Evolutionary conservation across 2,329 filamentous ascomycete genomes (phyloP), one percentile per base, ranked within the genome.

Genomic region (Fusarium cicatricum): DNA sequence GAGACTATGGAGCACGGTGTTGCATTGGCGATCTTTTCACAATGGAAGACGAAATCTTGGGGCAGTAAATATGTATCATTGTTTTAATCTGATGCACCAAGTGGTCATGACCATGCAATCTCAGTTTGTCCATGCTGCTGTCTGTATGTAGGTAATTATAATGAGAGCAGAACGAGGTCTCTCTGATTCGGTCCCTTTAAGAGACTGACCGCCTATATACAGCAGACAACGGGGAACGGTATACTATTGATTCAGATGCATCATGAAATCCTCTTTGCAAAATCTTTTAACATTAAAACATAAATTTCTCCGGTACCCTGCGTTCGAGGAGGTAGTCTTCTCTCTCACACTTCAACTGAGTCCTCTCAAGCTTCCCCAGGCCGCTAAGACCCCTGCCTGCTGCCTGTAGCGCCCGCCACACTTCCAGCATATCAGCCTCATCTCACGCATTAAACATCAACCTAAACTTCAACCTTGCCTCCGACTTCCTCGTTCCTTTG

Each of bases 31-130:
- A 54, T 53, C 42, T 46, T 60, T 64, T 63, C 39, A 57, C 37
- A 53, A 57, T 38, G 43, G 34, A n/a, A 62, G 52, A 58, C 23
- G 49, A 55, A 45, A 59, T 51, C 47, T n/a, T 65, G 47, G 42
- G 52, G 34, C 40, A 59, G 60, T 66, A 66, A 56, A 65, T 61
- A 61, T 67, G 54, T 68, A 69, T 60, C 62, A 53, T 41, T 64
- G 57, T 62, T 64, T 62, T 56, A 64, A 58, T 60, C 47, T 48
- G 10, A 60, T 47, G 56, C 63, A 57, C 55, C 33, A 52, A n/a
- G 56, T 31, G 48, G 50, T 60, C 48, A 64, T 62, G 48, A 53
- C 48, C 32, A 56, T 53, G 32, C 46, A 39, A 45, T 29, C 17
- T 26, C 14, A 32, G 10, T 21, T 47, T 38, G 29, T 15, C 3